Evolutionary conservation across 768 basidiomycete genomes (phyloP).

Genomic region (Xerocomellus intermedius): DNA sequence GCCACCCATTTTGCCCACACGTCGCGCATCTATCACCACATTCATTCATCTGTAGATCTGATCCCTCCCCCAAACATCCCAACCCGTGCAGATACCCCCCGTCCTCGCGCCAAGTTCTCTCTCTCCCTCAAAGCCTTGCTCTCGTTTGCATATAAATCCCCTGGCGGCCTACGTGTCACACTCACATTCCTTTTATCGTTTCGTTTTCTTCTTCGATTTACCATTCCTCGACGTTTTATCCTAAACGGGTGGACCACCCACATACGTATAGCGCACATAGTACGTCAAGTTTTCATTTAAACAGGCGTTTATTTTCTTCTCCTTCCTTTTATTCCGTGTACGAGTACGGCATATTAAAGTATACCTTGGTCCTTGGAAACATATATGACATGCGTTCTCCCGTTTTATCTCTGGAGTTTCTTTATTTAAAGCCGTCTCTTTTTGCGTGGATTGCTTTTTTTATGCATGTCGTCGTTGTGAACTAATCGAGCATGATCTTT

Average conservation of each 20-base stretch:
- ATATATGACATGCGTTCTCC: neutral
- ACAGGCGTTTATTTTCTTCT: neutral
- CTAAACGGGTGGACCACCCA: neutral
- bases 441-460: neutral
- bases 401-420: neutral
- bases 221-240: neutral
- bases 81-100: constrained; percentile 5
- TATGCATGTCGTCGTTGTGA: neutral
- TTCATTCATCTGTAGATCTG: neutral
- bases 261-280: neutral
- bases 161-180: neutral
- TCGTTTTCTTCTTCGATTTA: neutral
- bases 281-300: neutral
- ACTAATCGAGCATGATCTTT: neutral
- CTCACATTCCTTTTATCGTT: neutral
- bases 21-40: neutral
- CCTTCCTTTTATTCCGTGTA: neutral
- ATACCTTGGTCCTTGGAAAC: constrained; percentile 2
- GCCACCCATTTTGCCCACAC: neutral
- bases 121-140: neutral
- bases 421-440: neutral
- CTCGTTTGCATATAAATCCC: neutral
- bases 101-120: neutral
- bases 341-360: neutral
- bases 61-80: neutral